Conservation (phyloP, 495 filamentous ascomycete genomes). For the Penicillium steckii region DNA sequence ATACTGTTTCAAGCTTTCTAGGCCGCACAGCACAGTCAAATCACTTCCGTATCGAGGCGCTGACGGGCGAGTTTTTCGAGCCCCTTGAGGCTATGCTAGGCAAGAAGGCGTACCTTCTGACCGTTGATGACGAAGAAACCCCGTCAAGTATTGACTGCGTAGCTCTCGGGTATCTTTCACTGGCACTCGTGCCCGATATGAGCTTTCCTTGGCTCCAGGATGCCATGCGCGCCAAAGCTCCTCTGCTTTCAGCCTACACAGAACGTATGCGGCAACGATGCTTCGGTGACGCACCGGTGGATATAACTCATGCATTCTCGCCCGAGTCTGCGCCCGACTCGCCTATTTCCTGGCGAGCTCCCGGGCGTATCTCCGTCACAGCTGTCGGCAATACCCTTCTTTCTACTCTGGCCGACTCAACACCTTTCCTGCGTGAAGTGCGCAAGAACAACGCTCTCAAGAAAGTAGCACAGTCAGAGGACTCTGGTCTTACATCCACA, state of each 20-base stretch:
- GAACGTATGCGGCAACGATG: slow-evolving; percentile 40
- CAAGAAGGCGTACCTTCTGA: slow-evolving; percentile 54
- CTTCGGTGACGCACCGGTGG: slow-evolving; percentile 35
- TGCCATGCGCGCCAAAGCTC: slow-evolving; percentile 56
- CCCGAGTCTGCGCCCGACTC: slow-evolving; percentile 12
- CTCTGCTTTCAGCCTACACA: slow-evolving; percentile 53
- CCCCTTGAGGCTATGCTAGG: slow-evolving; percentile 65
- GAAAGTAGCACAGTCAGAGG: slow-evolving; percentile 26
- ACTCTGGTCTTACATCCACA: slow-evolving; percentile 21
- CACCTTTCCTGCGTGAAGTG: slow-evolving; percentile 38
- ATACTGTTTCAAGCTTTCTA: slow-evolving; percentile 41
- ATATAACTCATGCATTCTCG: slow-evolving; percentile 28
- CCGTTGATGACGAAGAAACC: slow-evolving; percentile 23
- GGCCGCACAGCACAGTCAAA: slow-evolving; percentile 38
- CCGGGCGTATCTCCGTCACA: slow-evolving; percentile 31
- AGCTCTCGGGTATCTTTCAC: slow-evolving; percentile 70
- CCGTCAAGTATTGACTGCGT: slow-evolving; percentile 75
- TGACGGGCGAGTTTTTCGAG: slow-evolving; percentile 66
- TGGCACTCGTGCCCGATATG: slow-evolving; percentile 69
- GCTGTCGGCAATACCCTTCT: slow-evolving; percentile 39
- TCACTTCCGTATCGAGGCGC: slow-evolving; percentile 66
- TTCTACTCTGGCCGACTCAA: slow-evolving; percentile 39
- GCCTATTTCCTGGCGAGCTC: slow-evolving; percentile 37
- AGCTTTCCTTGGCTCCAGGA: slow-evolving; percentile 71
- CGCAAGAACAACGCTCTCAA: slow-evolving; percentile 37